Conservation (phyloP, 2,329 filamentous ascomycete species). For the Triangularia setosa region DNA sequence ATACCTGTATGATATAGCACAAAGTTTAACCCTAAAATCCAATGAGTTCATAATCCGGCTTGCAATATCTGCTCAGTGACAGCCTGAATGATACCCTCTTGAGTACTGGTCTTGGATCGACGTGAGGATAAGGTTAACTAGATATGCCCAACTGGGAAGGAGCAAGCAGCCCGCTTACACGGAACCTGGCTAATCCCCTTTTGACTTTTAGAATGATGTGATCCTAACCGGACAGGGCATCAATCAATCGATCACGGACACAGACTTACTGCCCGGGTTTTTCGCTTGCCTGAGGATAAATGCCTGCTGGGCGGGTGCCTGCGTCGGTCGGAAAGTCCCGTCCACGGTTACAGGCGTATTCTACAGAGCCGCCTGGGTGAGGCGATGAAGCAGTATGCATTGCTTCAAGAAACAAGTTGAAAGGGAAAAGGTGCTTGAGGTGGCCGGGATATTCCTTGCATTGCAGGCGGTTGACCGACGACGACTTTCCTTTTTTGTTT, state of each 20-base stretch:
- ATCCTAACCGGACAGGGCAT: background rate
- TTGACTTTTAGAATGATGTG: background rate
- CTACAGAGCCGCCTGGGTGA: background rate
- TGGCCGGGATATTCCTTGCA: background rate
- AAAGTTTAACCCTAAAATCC: background rate
- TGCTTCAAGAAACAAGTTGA: background rate
- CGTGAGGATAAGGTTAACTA: background rate
- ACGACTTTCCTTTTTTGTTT: background rate
- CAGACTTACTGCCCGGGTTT: background rate
- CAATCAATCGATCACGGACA: background rate
- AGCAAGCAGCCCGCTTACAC: background rate
- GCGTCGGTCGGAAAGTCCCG: background rate
- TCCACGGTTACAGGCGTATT: background rate
- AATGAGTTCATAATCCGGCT: slow-evolving; percentile 3
- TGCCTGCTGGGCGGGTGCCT: background rate
- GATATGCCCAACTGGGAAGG: background rate
- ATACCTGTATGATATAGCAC: slow-evolving; percentile 13
- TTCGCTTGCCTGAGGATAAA: background rate
- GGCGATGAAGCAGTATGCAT: background rate
- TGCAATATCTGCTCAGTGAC: no score
- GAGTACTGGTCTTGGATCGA: background rate
- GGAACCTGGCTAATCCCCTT: background rate
- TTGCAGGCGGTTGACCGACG: background rate
- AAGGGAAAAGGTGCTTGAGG: background rate
- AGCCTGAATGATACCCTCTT: no score